These are phyloP conservation scores for Peronosclerospora sorghi DNA, from an alignment of 352 stramenopile species.

Conservation along the genomic window DNA sequence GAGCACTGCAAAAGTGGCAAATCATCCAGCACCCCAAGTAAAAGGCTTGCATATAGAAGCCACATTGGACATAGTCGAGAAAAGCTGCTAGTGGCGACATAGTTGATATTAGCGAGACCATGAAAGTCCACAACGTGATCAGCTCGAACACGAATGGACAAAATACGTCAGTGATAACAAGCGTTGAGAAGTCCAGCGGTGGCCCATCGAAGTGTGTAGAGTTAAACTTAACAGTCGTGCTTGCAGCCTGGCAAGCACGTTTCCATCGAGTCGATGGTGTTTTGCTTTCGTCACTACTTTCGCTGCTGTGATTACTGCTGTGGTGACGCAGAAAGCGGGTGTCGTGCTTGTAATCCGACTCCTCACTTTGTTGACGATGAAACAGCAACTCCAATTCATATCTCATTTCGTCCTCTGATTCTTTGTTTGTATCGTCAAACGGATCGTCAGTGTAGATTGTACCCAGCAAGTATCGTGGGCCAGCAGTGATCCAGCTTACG, in stretches of 20 bases:
- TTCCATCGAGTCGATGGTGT: constrained; percentile 50
- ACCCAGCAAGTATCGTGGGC: constrained; percentile 27
- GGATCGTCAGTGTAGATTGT: constrained; percentile 52
- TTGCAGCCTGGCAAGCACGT: constrained; percentile 52
- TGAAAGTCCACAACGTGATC: constrained; percentile 60
- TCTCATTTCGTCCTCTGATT: constrained; percentile 56
- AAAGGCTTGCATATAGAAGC: constrained; percentile 62
- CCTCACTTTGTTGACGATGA: constrained; percentile 33
- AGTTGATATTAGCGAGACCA: constrained; percentile 41
- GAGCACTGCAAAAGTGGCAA: constrained; percentile 77
- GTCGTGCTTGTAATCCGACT: constrained; percentile 15
- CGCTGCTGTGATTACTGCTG: constrained; percentile 9
- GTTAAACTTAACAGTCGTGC: constrained; percentile 59
- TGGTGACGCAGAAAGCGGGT: constrained; percentile 9
- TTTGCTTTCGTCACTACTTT: constrained; percentile 6
- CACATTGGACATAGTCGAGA: constrained; percentile 70
- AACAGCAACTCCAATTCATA: constrained; percentile 52
- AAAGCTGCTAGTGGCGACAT: constrained; percentile 64
- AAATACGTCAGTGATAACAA: constrained; percentile 76
- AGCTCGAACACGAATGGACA: constrained; percentile 76
- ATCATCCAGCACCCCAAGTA: constrained; percentile 75
- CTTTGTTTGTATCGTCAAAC: constrained; percentile 69
- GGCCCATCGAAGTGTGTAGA: constrained; percentile 73
- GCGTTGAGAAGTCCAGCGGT: constrained; percentile 72
- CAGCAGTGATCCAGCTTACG: constrained; percentile 24